Conservation (phyloP, 345 rosid genomes). For the Arabidopsis arenosa region DNA sequence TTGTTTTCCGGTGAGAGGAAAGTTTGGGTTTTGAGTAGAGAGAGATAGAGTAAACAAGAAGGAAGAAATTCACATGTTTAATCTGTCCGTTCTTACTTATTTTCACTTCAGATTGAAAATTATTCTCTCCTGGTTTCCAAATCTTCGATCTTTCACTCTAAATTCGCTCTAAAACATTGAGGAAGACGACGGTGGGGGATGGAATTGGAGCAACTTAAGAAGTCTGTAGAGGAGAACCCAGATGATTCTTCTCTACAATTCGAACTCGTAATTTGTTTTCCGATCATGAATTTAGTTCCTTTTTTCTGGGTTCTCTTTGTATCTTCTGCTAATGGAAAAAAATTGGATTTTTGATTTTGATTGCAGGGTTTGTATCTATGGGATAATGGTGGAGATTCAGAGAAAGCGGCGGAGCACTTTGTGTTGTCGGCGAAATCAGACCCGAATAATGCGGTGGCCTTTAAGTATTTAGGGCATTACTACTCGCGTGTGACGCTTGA, state of each 20-base stretch:
- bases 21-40: conserved; percentile 21
- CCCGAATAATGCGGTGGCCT: conserved; percentile 69
- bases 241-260: conserved; percentile 69
- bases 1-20: conserved; percentile 28
- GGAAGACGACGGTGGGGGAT: conserved; percentile 16
- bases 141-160: neutral
- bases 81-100: conserved; percentile 17
- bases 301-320: neutral
- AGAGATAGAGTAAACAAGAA: conserved; percentile 23
- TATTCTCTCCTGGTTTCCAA: neutral
- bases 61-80: conserved; percentile 4
- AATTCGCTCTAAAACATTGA: neutral
- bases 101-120: conserved; percentile 15
- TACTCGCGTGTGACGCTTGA: conserved; percentile 56
- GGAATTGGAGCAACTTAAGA: conserved; percentile 53
- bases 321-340: neutral
- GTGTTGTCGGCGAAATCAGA: conserved; percentile 69
- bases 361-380: conserved; percentile 70
- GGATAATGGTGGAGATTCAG: conserved; percentile 54
- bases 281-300: neutral
- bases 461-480: conserved; percentile 80
- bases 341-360: conserved; percentile 16
- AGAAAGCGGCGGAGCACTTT: conserved; percentile 81
- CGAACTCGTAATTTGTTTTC: conserved; percentile 54
- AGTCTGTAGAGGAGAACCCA: conserved; percentile 66